Percentiles rank a stretch among this genome's conserved stretches.
Conservation (phyloP, 257 asterid genomes). For the Asclepias syriaca region DNA sequence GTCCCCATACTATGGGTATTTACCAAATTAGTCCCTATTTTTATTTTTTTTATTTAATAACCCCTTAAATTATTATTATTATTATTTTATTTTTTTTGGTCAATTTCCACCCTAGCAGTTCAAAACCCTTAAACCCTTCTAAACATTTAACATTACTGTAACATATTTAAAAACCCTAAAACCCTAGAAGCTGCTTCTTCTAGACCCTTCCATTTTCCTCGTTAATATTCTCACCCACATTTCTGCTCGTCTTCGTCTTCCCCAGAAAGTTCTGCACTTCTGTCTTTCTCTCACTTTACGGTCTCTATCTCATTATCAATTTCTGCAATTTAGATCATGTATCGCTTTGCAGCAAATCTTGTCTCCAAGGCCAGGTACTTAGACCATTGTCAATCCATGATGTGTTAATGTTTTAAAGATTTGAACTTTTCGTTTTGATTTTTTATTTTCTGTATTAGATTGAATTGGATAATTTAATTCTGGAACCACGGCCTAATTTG, state of each 20-base stretch:
- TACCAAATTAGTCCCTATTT: too few relatives aligned
- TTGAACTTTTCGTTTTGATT: neutral
- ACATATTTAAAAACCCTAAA: slow-evolving; percentile 4
- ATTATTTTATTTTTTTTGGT: too few relatives aligned
- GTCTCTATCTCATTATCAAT: neutral
- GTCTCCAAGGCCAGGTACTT: slow-evolving; percentile 63
- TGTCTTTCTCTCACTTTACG: slow-evolving; percentile 3
- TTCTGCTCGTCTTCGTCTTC: neutral
- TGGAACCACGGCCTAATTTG: neutral
- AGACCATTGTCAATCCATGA: neutral
- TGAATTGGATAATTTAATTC: neutral
- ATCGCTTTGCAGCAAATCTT: slow-evolving; percentile 79
- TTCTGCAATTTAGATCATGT: slow-evolving; percentile 32
- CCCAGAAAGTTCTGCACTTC: neutral
- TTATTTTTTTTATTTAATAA: too few relatives aligned
- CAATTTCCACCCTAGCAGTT: neutral
- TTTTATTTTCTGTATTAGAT: neutral
- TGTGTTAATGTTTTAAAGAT: neutral
- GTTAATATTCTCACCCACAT: slow-evolving; percentile 14
- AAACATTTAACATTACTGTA: neutral
- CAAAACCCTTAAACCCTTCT: slow-evolving; percentile 21
- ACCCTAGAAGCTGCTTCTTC: slow-evolving; percentile 52
- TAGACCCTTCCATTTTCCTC: slow-evolving; percentile 50
- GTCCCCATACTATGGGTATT: too few relatives aligned
- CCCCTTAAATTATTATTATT: too few relatives aligned